These are phyloP conservation scores for Giardia muris DNA, from an alignment of 208 protist species.

Conservation along the genomic window DNA sequence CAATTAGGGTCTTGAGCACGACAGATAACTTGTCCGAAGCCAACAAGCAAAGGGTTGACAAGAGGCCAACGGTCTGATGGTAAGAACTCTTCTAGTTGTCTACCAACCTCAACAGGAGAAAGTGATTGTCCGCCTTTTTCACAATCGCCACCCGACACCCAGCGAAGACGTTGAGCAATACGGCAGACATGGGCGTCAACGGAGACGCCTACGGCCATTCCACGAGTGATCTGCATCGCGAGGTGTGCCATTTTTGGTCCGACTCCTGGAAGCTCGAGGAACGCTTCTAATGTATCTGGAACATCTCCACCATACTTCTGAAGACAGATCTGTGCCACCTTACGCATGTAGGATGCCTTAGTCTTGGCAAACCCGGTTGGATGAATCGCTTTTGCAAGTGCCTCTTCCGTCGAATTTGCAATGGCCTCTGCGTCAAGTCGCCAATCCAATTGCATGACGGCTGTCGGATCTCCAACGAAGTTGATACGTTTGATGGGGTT, in stretches of 20 bases:
- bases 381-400: neutral
- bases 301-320: neutral
- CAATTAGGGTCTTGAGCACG: neutral
- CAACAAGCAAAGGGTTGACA: constrained; percentile 6
- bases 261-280: neutral
- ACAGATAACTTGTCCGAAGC: neutral
- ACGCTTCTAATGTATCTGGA: neutral
- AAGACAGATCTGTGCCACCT: neutral
- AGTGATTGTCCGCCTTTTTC: neutral
- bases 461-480: neutral
- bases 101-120: neutral
- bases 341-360: neutral
- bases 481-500: neutral
- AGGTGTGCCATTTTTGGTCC: constrained; percentile 2
- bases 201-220: neutral
- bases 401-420: neutral
- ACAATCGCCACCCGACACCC: neutral
- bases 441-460: neutral
- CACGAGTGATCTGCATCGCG: neutral
- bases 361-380: neutral
- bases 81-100: neutral
- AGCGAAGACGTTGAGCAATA: neutral
- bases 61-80: neutral
- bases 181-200: constrained; percentile 18
- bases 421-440: neutral